Evolutionary conservation across 73 alveolate species (phyloP).

Genomic region (Durusdinium trenchii): DNA sequence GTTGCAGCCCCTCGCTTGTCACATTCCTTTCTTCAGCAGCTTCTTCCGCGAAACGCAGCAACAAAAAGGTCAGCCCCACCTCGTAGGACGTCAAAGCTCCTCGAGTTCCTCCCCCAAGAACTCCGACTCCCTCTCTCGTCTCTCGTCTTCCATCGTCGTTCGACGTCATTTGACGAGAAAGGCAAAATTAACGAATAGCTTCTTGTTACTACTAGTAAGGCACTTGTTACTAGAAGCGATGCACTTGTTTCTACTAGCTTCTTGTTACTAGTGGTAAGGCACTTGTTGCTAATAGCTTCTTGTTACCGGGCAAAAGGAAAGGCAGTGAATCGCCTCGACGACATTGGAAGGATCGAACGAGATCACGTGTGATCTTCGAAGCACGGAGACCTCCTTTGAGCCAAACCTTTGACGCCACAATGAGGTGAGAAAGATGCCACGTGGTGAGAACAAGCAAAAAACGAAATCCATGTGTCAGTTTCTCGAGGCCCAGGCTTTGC

Average conservation of each 20-base stretch:
- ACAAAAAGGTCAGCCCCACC: slow-evolving; percentile 53
- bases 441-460: too few species aligned
- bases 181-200: background rate
- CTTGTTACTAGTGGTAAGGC: background rate
- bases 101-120: background rate
- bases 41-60: slow-evolving; percentile 75
- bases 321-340: background rate
- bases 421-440: too few species aligned
- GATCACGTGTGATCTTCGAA: too few species aligned
- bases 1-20: background rate
- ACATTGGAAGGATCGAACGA: background rate
- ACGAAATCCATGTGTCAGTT: too few species aligned
- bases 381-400: too few species aligned
- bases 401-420: too few species aligned
- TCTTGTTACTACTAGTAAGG: background rate
- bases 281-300: background rate
- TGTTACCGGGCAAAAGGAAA: background rate
- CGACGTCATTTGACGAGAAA: background rate
- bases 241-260: background rate
- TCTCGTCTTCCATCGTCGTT: background rate
- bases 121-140: background rate
- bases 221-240: background rate
- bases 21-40: too few species aligned
- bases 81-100: background rate
- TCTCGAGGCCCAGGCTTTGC: background rate